Conservation (phyloP, 2,329 filamentous ascomycete species). For the Aspergillus aculeatinus region DNA sequence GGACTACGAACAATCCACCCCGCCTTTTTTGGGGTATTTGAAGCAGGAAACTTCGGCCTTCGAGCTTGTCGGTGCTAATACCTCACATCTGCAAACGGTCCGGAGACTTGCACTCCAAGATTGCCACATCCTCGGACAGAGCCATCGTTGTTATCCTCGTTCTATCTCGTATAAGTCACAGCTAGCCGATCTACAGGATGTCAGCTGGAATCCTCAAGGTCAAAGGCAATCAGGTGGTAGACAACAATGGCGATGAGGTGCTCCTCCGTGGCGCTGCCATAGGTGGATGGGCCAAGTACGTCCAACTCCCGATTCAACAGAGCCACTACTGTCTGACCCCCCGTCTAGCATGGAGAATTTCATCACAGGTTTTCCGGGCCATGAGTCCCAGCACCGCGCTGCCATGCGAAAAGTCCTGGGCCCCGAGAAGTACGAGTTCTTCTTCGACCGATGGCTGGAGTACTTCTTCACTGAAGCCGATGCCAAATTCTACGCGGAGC, state of each 20-base stretch:
- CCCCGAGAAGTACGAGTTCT: slow-evolving; percentile 57
- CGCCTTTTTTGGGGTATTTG: neutral
- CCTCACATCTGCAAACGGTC: neutral
- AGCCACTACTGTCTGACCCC: neutral
- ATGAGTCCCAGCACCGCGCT: slow-evolving; percentile 57
- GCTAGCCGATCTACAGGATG: slow-evolving; percentile 20
- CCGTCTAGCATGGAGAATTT: slow-evolving; percentile 57
- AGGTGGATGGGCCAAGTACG: slow-evolving; percentile 48
- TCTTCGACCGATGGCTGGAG: slow-evolving; percentile 58
- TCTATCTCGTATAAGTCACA: neutral
- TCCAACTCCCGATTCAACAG: too few species aligned
- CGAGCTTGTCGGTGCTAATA: neutral
- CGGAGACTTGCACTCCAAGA: neutral
- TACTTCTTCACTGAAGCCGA: slow-evolving; percentile 62
- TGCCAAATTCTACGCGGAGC: slow-evolving; percentile 56
- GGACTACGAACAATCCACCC: neutral
- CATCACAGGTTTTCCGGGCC: slow-evolving; percentile 62
- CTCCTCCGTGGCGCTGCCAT: slow-evolving; percentile 51
- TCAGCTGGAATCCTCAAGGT: slow-evolving; percentile 42
- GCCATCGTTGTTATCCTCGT: neutral
- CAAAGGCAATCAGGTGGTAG: slow-evolving; percentile 47
- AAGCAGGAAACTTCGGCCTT: neutral
- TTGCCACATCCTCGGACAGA: neutral
- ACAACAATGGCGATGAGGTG: slow-evolving; percentile 45
- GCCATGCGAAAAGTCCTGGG: slow-evolving; percentile 56